These are phyloP conservation scores for Apiospora sp. DNA, from an alignment of 2,329 filamentous ascomycete genomes.

Conservation along the genomic window DNA sequence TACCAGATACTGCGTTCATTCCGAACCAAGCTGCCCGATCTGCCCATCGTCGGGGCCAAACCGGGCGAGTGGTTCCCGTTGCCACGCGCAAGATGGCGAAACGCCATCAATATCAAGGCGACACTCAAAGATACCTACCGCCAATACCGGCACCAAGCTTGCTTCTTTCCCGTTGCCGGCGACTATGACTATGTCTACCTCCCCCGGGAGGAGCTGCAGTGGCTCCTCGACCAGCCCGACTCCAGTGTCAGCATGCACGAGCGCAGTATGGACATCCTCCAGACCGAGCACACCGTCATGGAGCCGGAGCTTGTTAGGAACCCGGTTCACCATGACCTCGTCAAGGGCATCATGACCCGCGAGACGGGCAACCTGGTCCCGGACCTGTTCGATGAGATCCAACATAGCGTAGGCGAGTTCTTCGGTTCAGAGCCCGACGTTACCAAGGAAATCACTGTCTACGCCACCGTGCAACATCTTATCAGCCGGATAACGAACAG, in stretches of 20 bases:
- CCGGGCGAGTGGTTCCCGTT: conserved; percentile 45
- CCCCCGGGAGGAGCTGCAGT: conserved; percentile 40
- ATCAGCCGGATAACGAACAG: conserved; percentile 42
- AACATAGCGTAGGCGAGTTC: conserved; percentile 34
- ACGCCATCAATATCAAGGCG: conserved; percentile 39
- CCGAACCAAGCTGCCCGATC: conserved; percentile 34
- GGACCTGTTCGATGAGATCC: conserved; percentile 40
- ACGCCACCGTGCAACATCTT: conserved; percentile 33
- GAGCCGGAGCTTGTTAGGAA: conserved; percentile 36
- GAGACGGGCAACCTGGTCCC: conserved; percentile 44
- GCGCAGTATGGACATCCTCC: conserved; percentile 34
- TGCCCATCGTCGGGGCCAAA: conserved; percentile 42
- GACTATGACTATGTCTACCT: conserved; percentile 37
- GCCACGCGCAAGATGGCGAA: conserved; percentile 41
- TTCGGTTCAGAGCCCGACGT: conserved; percentile 36
- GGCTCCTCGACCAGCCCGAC: conserved; percentile 43
- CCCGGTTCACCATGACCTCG: conserved; percentile 38
- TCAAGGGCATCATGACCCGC: conserved; percentile 39
- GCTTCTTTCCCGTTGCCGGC: conserved; percentile 38
- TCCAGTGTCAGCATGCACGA: conserved; percentile 36
- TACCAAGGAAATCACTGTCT: conserved; percentile 28
- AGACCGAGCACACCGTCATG: conserved; percentile 38
- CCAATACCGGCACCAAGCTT: conserved; percentile 37
- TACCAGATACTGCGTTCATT: conserved; percentile 38
- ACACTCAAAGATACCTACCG: conserved; percentile 37